Evolutionary conservation across 805 yeast genomes (phyloP).

Genomic region (Candida maesae): DNA sequence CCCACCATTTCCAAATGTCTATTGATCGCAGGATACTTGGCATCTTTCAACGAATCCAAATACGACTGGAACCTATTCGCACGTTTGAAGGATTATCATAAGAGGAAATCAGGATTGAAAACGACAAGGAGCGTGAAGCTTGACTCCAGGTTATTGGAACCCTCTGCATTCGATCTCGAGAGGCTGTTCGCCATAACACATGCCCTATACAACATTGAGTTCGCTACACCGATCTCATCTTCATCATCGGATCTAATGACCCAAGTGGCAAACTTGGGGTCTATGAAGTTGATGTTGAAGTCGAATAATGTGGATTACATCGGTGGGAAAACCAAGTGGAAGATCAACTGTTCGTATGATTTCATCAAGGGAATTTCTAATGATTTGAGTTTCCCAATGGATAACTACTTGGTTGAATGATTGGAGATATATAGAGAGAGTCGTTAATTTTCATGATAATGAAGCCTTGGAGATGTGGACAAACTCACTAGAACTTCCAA

Average conservation of each 20-base stretch:
- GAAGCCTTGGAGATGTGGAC: constrained; percentile 9
- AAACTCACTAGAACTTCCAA: constrained; percentile 19
- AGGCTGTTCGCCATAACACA: constrained; percentile 75
- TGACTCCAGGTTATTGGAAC: constrained; percentile 62
- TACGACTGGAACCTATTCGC: constrained; percentile 72
- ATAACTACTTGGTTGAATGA: constrained; percentile 48
- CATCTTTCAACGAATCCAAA: constrained; percentile 70
- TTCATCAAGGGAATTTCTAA: constrained; percentile 55
- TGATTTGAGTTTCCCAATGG: constrained; percentile 63
- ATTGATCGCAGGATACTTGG: constrained; percentile 78
- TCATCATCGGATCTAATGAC: constrained; percentile 35
- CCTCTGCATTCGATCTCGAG: constrained; percentile 73
- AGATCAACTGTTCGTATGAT: constrained; percentile 68
- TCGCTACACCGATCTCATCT: constrained; percentile 28
- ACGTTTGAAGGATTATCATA: constrained; percentile 46
- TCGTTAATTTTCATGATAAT: not conserved
- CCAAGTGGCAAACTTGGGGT: constrained; percentile 32
- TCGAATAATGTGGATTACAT: constrained; percentile 47
- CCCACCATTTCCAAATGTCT: constrained; percentile 63
- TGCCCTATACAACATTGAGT: constrained; percentile 52
- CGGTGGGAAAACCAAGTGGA: constrained; percentile 73
- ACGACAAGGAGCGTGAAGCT: constrained; percentile 38
- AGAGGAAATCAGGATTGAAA: constrained; percentile 35
- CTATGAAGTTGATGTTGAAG: constrained; percentile 29
- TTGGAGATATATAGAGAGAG: not conserved